Percentiles rank a stretch among this genome's conserved stretches.
These are phyloP conservation scores for Eucalyptus marginata DNA, from an alignment of 345 rosid genomes.

Conservation along the genomic window DNA sequence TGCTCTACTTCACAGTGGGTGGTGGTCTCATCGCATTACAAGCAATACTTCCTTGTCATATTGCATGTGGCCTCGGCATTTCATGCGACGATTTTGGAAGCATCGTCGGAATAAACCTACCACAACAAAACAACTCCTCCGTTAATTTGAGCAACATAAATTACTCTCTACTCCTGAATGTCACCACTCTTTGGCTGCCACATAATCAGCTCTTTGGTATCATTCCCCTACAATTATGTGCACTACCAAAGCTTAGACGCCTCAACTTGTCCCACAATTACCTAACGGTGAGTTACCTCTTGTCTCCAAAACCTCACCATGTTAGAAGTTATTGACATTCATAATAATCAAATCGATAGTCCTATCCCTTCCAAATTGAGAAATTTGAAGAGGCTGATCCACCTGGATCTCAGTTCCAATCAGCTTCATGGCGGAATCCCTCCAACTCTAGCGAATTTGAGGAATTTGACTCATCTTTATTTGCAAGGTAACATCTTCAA, in stretches of 20 bases:
- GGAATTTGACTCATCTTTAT: background rate
- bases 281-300: background rate
- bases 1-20: background rate
- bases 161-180: slow-evolving; percentile 2
- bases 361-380: background rate
- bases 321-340: background rate
- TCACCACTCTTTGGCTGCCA: background rate
- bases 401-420: background rate
- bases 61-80: background rate
- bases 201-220: background rate
- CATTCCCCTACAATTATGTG: background rate
- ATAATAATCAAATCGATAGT: accelerated
- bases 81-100: background rate
- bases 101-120: background rate
- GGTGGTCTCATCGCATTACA: background rate
- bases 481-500: background rate
- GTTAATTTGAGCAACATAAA: background rate
- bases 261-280: background rate
- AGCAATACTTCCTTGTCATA: background rate
- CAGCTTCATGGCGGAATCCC: accelerated
- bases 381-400: background rate
- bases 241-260: background rate
- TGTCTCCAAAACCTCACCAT: background rate
- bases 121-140: background rate
- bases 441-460: accelerated